Base-by-base conservation (phyloP, 768 basidiomycete species). In the Auricularia sp. region DNA sequence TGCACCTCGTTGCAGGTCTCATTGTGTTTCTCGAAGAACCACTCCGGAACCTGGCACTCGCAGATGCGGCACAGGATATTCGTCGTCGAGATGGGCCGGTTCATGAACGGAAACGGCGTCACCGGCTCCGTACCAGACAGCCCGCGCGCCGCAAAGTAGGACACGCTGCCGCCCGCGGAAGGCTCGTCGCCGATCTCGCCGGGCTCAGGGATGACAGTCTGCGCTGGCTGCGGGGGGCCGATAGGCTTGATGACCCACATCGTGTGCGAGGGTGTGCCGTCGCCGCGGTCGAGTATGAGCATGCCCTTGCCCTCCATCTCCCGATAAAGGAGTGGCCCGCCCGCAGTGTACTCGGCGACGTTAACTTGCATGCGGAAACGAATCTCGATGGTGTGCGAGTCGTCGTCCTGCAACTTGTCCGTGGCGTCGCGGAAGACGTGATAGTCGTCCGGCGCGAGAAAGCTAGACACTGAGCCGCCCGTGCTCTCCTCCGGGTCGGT, bases 1-100 rank as follows among this genome's bases (percentile, higher is more conserved):
- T 99, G 97, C 3, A 91, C 88, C 77, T 98, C 96, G 68, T 86
- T 92, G 70, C 97, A 99, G 11, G 95, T 98, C 77, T 99, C 97
- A 82, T 93, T 98, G 79, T 99, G 97, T 78, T 98, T 98, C 78
- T 98, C 97, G 74, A 99, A 99, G 79, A 94, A 99, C 97, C 97
- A 99, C 66, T 96, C 91, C 2, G 96, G 95, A 65, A 98, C 90
- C 69, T 90, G 87, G 71, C 90, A 87, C 76, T 99, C 97, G 79
- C 97, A 99, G 67, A 99, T 99, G 36, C 97, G 90, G 77, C 97
- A 98, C 23, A 99, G 81, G 61, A 98, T 91, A 35, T 83, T 86
- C 66, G 91, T 85, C 33, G 83, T 86, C 71, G 86, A 88, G 75
- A 98, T 88, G 29, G 88, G 86, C 23, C 86, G 83, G 54, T 80